These are phyloP conservation scores for Aspergillus avenaceus DNA, from an alignment of 495 filamentous ascomycete species.

Conservation along the genomic window DNA sequence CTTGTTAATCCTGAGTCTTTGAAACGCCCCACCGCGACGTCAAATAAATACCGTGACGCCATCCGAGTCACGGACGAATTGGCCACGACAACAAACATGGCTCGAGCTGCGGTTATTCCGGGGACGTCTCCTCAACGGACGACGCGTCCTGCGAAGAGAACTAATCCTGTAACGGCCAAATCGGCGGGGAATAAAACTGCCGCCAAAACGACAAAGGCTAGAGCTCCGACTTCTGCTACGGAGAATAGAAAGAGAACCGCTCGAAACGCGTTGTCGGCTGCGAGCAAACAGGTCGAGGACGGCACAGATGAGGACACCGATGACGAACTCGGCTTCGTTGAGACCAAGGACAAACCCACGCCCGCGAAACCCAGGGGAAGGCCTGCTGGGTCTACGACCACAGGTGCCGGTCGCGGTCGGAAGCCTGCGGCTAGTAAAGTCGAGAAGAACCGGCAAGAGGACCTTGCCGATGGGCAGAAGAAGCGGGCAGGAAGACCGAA, in stretches of 20 bases:
- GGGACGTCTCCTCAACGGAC: conserved; percentile 32
- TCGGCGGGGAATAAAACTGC: conserved; percentile 11
- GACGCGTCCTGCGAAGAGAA: conserved; percentile 24
- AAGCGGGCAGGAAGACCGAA: conserved; percentile 34
- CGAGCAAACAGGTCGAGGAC: conserved; percentile 4
- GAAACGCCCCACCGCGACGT: background rate
- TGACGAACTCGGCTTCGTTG: conserved; percentile 36
- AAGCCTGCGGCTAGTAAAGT: conserved; percentile 13
- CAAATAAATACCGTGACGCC: conserved; percentile 2
- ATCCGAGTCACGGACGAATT: background rate
- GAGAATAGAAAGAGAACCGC: conserved; percentile 10
- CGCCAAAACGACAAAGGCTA: conserved; percentile 15
- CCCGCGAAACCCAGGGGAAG: conserved; percentile 14
- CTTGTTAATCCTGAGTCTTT: background rate
- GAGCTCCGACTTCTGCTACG: conserved; percentile 12
- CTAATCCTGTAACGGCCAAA: conserved; percentile 13
- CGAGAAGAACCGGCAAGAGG: conserved; percentile 12
- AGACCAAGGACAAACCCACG: conserved; percentile 14
- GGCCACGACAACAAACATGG: conserved; percentile 24
- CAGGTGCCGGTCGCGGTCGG: conserved; percentile 14
- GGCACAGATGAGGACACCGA: conserved; percentile 35
- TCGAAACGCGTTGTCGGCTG: background rate
- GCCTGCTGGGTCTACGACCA: conserved; percentile 12
- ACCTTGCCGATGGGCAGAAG: conserved; percentile 28
- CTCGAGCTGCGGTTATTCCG: conserved; percentile 40